phyloP scores from a whole-genome alignment of 1,284 basidiomycete genomes.

The Exsudoporus floridanus region DNA sequence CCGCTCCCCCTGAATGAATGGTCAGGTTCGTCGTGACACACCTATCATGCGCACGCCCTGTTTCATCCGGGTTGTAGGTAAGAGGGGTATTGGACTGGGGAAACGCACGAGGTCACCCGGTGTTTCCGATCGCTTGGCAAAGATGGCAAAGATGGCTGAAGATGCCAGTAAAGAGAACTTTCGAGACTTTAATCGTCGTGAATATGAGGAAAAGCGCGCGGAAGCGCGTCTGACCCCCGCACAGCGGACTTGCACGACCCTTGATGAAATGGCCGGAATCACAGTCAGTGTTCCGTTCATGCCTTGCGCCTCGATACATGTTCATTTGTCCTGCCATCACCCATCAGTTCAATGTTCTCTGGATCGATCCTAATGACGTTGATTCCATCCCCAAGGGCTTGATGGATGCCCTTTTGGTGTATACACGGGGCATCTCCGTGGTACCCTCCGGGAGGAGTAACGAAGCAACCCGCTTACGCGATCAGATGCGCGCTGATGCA shows the following conservation, averaged over 20 bases:
- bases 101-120: slow-evolving; percentile 71
- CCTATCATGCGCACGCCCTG: background rate
- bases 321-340: slow-evolving; percentile 5
- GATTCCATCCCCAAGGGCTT: slow-evolving; percentile 67
- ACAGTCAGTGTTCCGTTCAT: slow-evolving; percentile 43
- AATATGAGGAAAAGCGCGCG: slow-evolving; percentile 73
- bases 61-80: slow-evolving; percentile 48
- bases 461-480: slow-evolving; percentile 53
- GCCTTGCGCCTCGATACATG: background rate
- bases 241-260: slow-evolving; percentile 65
- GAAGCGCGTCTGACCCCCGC: slow-evolving; percentile 64
- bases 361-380: slow-evolving; percentile 64
- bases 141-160: slow-evolving; percentile 72
- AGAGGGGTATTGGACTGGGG: slow-evolving; percentile 69
- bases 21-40: slow-evolving; percentile 53
- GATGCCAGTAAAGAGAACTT: slow-evolving; percentile 55
- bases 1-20: slow-evolving; percentile 75
- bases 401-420: slow-evolving; percentile 53
- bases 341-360: slow-evolving; percentile 72
- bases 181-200: slow-evolving; percentile 63
- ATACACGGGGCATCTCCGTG: slow-evolving; percentile 31
- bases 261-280: slow-evolving; percentile 70
- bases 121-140: slow-evolving; percentile 60
- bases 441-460: slow-evolving; percentile 26
- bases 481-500: slow-evolving; percentile 69